Evolutionary conservation across 805 yeast genomes (phyloP).

Genomic region (Cyberlindnera veronae): DNA sequence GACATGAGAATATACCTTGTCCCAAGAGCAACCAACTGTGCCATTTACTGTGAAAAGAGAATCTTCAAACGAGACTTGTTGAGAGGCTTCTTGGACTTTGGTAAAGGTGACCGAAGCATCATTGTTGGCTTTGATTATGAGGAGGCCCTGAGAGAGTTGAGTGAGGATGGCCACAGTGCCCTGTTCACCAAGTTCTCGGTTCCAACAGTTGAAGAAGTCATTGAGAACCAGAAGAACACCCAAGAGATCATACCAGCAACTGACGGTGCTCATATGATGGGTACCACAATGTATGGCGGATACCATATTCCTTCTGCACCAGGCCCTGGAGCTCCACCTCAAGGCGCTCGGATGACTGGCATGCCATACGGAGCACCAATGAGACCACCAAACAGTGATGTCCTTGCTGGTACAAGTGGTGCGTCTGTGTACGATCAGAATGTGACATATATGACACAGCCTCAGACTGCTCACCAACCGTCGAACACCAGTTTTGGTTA

Average conservation of each 20-base stretch:
- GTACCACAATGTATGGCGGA: not conserved
- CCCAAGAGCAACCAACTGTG: constrained; percentile 38
- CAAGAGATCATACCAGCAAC: not conserved
- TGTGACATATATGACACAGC: constrained; percentile 1
- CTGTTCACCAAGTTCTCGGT: constrained; percentile 14
- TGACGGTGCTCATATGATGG: not conserved
- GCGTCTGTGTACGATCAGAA: not conserved
- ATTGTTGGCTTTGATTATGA: constrained; percentile 32
- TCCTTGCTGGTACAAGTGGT: not conserved
- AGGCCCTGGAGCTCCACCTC: no score
- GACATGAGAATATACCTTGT: constrained; percentile 60
- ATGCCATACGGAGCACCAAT: not conserved
- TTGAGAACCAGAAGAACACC: constrained; percentile 4
- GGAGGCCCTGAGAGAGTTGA: constrained; percentile 16
- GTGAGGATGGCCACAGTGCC: constrained; percentile 15
- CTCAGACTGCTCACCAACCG: constrained; percentile 1
- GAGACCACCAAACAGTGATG: not conserved
- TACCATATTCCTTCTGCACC: constrained; percentile 1
- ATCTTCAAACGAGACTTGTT: constrained; percentile 50
- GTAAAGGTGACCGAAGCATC: constrained; percentile 26
- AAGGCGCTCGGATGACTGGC: no score
- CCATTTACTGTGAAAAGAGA: constrained; percentile 45
- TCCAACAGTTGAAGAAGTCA: constrained; percentile 19
- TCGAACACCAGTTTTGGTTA: constrained; percentile 1
- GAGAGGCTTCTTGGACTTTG: constrained; percentile 44